Conservation (phyloP, 192 early-diverging fungal species). For the Coemansia biformis region DNA sequence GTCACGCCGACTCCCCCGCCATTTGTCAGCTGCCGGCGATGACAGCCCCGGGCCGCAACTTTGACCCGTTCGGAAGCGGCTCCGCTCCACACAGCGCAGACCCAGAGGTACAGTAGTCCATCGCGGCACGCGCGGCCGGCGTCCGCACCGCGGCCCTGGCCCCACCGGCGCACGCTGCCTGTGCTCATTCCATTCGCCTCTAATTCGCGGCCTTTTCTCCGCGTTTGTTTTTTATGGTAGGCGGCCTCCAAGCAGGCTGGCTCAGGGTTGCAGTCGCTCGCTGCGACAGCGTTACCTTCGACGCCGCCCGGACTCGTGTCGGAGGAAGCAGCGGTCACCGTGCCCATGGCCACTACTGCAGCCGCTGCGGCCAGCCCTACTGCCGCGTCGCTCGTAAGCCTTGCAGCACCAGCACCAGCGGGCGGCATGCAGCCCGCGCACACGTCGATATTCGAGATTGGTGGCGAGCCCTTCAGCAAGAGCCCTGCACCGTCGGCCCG, state of each 20-base stretch:
- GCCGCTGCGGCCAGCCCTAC: constrained; percentile 14
- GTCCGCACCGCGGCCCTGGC: too few relatives aligned
- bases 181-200: too few relatives aligned
- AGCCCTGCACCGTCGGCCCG: constrained; percentile 8
- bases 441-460: constrained; percentile 47
- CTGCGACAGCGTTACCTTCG: too few relatives aligned
- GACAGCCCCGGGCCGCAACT: constrained; percentile 39
- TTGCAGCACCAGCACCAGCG: constrained; percentile 12
- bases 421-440: constrained; percentile 14
- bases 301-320: background rate
- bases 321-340: constrained; percentile 2
- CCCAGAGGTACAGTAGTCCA: too few relatives aligned
- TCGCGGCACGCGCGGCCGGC: too few relatives aligned
- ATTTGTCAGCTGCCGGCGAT: constrained; percentile 16
- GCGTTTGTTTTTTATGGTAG: too few relatives aligned
- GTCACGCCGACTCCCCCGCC: background rate
- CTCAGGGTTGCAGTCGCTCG: too few relatives aligned
- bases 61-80: background rate
- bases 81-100: too few relatives aligned
- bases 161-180: too few relatives aligned
- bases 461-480: constrained; percentile 44
- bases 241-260: background rate
- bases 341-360: constrained; percentile 8
- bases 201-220: too few relatives aligned
- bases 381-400: constrained; percentile 15